A percentile compares a stretch with the other conserved stretches of the same genome.
phyloP scores from a whole-genome alignment of 1,284 basidiomycete genomes.

The Tilletia caries region DNA sequence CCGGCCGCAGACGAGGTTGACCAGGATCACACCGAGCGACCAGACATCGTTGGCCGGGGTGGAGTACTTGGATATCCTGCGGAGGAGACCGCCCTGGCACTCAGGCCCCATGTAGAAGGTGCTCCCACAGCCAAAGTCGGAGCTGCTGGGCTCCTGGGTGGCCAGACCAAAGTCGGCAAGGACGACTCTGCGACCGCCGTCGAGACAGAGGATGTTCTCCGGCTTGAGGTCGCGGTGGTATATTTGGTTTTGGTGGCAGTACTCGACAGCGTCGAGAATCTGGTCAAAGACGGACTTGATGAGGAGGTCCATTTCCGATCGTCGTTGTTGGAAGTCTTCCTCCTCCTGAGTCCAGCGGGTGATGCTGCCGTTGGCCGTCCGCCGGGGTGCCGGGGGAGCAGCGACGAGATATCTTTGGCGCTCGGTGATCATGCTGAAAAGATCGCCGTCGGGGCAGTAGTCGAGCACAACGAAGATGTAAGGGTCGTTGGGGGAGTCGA shows the following conservation, averaged over 20 bases:
- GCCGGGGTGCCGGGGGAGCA: constrained; percentile 14
- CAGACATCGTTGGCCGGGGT: constrained; percentile 76
- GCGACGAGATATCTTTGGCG: constrained; percentile 64
- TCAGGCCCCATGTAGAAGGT: constrained; percentile 97
- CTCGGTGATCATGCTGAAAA: constrained; percentile 74
- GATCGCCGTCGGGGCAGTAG: constrained; percentile 78
- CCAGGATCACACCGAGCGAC: constrained; percentile 86
- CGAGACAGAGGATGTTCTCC: constrained; percentile 88
- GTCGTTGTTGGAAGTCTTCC: constrained; percentile 16
- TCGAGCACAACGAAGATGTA: constrained; percentile 66
- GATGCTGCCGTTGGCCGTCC: constrained; percentile 28
- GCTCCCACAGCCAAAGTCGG: constrained; percentile 91
- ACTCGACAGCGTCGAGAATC: constrained; percentile 87
- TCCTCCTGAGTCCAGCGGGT: constrained; percentile 29
- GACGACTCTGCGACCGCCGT: constrained; percentile 71
- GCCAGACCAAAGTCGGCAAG: constrained; percentile 97
- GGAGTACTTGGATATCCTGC: constrained; percentile 64
- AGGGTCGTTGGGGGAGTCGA: constrained; percentile 63
- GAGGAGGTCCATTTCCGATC: constrained; percentile 40
- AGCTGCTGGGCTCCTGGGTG: constrained; percentile 78
- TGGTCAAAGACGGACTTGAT: constrained; percentile 51
- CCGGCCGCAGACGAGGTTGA: constrained; percentile 82
- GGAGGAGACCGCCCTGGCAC: constrained; percentile 75
- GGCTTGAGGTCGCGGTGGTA: constrained; percentile 98
- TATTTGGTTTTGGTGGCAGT: constrained; percentile 68